Evolutionary conservation across 352 stramenopile species (phyloP).

Genomic region (Globisporangium lucens): DNA sequence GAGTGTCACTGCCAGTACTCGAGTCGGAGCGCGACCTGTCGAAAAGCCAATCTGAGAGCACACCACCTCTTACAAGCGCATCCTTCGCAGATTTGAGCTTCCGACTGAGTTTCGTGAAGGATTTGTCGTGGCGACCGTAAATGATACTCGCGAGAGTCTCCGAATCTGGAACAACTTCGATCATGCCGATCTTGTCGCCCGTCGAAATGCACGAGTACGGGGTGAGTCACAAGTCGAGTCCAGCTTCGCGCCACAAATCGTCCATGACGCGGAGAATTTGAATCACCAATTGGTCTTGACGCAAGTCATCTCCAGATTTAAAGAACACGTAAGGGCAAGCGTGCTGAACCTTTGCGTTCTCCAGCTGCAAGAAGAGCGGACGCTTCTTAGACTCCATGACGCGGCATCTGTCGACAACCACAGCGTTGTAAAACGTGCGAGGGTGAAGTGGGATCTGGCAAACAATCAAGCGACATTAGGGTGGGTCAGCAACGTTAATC

Average conservation of each 20-base stretch:
- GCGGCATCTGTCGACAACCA: constrained; percentile 81
- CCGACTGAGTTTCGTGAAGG: constrained; percentile 52
- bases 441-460: constrained; percentile 78
- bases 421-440: constrained; percentile 66
- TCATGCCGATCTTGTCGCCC: constrained; percentile 83
- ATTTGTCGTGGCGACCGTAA: constrained; percentile 62
- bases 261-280: constrained; percentile 92
- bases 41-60: constrained; percentile 79
- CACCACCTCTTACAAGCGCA: constrained; percentile 50
- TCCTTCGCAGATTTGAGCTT: constrained; percentile 72
- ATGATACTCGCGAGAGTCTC: constrained; percentile 89
- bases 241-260: constrained; percentile 83
- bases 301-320: constrained; percentile 92
- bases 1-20: not conserved
- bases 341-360: constrained; percentile 64
- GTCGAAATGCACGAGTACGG: constrained; percentile 89
- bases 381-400: constrained; percentile 95
- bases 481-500: not conserved
- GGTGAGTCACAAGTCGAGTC: constrained; percentile 79
- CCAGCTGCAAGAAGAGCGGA: constrained; percentile 86
- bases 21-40: constrained; percentile 7
- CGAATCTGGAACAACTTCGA: constrained; percentile 87
- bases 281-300: constrained; percentile 92
- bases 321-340: constrained; percentile 83
- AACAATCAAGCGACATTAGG: not conserved